phyloP scores from a whole-genome alignment of 1,284 basidiomycete genomes.

The Hymenochaete sp. region DNA sequence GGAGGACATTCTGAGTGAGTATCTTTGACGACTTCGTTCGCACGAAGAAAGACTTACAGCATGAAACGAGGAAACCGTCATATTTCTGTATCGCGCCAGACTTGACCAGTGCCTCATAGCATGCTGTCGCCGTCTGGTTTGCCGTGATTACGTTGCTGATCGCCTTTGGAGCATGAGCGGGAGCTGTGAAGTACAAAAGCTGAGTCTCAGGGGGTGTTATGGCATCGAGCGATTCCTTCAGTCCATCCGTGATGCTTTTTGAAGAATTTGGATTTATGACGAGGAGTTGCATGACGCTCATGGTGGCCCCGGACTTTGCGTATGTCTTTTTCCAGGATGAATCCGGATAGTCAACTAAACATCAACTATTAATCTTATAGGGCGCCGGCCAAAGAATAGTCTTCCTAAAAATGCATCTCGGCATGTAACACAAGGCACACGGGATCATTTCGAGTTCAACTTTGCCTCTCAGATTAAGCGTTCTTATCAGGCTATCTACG shows the following conservation, averaged over 20 bases:
- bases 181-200: conserved; percentile 32
- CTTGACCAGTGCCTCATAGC: conserved; percentile 25
- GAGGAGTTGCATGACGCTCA: conserved; percentile 25
- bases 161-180: conserved; percentile 30
- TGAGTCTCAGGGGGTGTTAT: conserved; percentile 4
- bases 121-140: conserved; percentile 30
- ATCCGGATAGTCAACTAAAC: too few species aligned
- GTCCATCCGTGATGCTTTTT: conserved; percentile 30
- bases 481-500: too few species aligned
- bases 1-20: neutral
- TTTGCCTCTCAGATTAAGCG: too few species aligned
- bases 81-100: conserved; percentile 20
- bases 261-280: conserved; percentile 47
- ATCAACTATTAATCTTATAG: too few species aligned
- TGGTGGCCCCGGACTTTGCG: too few species aligned
- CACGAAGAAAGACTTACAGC: conserved; percentile 26
- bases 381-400: too few species aligned
- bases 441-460: too few species aligned
- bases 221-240: conserved; percentile 19
- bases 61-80: conserved; percentile 38
- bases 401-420: too few species aligned
- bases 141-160: conserved; percentile 36
- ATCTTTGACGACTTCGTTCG: neutral
- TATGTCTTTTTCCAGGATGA: too few species aligned
- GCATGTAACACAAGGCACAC: too few species aligned